Conservation (phyloP, 345 rosid species). For the Brassica juncea region DNA sequence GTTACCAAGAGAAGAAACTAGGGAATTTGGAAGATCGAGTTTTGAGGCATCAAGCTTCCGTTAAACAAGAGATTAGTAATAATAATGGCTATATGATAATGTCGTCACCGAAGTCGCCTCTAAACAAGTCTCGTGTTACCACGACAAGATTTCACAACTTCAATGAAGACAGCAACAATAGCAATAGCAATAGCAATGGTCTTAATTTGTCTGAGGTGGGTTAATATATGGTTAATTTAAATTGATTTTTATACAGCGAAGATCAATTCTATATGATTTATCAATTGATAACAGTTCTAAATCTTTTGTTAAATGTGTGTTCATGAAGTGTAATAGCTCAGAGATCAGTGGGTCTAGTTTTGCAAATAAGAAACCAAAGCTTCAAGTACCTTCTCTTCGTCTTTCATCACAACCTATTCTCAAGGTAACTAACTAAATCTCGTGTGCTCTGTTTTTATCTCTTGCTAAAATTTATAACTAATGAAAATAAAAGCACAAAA, state of each 20-base stretch:
- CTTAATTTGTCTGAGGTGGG: slow-evolving; percentile 31
- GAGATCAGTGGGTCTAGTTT: slow-evolving; percentile 55
- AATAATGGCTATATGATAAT: slow-evolving; percentile 11
- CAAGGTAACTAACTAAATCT: slow-evolving; percentile 51
- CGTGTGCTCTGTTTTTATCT: slow-evolving; percentile 24
- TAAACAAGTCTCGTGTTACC: slow-evolving; percentile 32
- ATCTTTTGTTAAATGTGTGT: background rate
- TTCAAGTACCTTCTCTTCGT: slow-evolving; percentile 48
- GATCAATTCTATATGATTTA: background rate
- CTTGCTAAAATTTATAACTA: slow-evolving; percentile 30
- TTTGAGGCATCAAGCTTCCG: slow-evolving; percentile 20
- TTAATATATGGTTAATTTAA: background rate
- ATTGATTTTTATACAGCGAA: background rate
- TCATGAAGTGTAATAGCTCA: slow-evolving; percentile 66
- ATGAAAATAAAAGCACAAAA: slow-evolving; percentile 31
- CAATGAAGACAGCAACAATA: slow-evolving; percentile 18
- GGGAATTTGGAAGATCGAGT: slow-evolving; percentile 32
- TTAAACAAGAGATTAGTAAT: slow-evolving; percentile 27
- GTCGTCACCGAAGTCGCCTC: slow-evolving; percentile 39
- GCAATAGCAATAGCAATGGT: background rate
- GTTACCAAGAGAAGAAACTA: slow-evolving; percentile 21
- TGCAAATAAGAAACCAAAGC: slow-evolving; percentile 75
- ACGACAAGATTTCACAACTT: slow-evolving; percentile 8
- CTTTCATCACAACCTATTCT: slow-evolving; percentile 60
- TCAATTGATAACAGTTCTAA: background rate